Evolutionary conservation across 495 filamentous ascomycete species (phyloP), one percentile per base, ranked within the genome.

Genomic region (Lophiotrema nucula): DNA sequence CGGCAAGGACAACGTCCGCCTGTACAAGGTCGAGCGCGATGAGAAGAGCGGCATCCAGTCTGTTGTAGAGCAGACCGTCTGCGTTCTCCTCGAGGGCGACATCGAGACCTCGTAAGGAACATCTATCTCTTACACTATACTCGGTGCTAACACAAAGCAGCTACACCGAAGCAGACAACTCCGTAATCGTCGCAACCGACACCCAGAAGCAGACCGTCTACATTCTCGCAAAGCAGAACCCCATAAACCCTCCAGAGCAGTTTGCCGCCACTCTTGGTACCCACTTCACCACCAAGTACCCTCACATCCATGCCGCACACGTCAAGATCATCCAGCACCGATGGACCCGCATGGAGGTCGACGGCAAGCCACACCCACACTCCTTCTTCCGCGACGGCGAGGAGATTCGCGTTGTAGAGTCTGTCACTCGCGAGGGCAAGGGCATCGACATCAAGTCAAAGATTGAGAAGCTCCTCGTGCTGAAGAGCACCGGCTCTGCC

Each of bases 151-250:
- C 33, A 16, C 15, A 21, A 24, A 33, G 21, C 63, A 92, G 88
- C 48, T 97, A 96, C 79, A 98, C 91, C 56, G 72, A 82, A 68
- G 92, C 90, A 66, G 93, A 98, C 76, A 98, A 98, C 79, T 88
- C 86, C 70, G 88, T 95, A 50, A 81, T 98, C 22, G 93, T 98
- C 37, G 91, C 93, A 47, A 98, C 93, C 35, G 93, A 98, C 74
- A 92, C 91, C 10, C 92, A 96, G 78, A 98, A 98, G 77, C 96
- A 98, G 76, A 96, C 92, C 60, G 85, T 90, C 76, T 96, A 92
- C 75, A 90, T 97, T 81, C 78, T 84, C 50, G 92, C 93, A 62
- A 97, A 96, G 74, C 88, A 95, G 71, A 80, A 92, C 78, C 89
- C 93, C 44, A 88, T 97, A 54, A 90, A 85, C 47, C 91, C 93